Base-by-base conservation (phyloP, 1,284 basidiomycete species). In the Tetrapyrgos nigripes region DNA sequence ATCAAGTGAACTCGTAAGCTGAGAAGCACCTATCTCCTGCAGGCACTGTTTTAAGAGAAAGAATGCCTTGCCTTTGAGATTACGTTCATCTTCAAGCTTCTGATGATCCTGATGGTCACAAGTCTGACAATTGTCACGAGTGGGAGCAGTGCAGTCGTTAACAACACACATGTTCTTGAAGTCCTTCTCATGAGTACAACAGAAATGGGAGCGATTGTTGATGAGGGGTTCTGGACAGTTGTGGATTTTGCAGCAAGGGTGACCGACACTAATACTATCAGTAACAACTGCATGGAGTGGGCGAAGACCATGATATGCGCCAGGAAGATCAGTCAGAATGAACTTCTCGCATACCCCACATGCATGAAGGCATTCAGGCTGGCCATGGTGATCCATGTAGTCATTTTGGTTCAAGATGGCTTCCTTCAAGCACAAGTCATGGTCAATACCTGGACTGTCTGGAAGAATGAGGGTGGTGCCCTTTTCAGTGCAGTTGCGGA, bases 401-500 rank as follows among this genome's bases (percentile, higher is more conserved):
- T 44, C 40, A 44, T 44, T 44, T 44, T 23, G 14, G 8, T 44
- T 23, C 23, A 19, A 17, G n/a, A 44, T 44, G n/a, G 23, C n/a
- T 4, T 4, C 4, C 40, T 44, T 44, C 40, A 44, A 23, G 23
- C 40, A 23, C 5, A 44, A 8, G 14, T 44, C 40, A 44, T 19
- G 40, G 23, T 44, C 40, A 44, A 17, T 23, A 44, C n/a, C 40
- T 6, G n/a, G n/a, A n/a, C n/a, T n/a, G n/a, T 44, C 40, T 23
- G 40, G 23, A 8, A 44, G n/a, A 5, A 44, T 17, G 5, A 44
- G 8, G 4, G 40, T 17, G 4, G 70, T 67, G 13, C 68, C 67
- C 55, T 50, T 62, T 27, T 62, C 60, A 21, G 33, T 13, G 21
- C 28, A 56, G 24, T 64, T 52, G 11, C 54, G 57, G 14, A 64